Conservation (phyloP, 2,329 filamentous ascomycete genomes). For the Phaeophleospora eucalypticola region DNA sequence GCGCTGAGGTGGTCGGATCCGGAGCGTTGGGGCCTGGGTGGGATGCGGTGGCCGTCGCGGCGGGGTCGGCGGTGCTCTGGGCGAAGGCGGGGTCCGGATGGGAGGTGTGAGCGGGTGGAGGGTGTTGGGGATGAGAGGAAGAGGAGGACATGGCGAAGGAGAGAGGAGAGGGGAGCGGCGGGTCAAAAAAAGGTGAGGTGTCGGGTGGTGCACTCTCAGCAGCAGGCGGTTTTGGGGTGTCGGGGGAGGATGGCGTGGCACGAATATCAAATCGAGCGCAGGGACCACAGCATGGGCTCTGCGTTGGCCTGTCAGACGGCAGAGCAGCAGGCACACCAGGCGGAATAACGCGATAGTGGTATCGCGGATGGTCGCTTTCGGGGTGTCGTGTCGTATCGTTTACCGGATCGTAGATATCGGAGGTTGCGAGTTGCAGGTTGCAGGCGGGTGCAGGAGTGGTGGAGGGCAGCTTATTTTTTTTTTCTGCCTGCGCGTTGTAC, state of each 20-base stretch:
- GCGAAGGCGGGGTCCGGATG: neutral
- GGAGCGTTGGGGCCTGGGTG: slow-evolving; percentile 24
- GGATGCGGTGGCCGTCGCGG: slow-evolving; percentile 21
- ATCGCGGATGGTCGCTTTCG: too few species aligned
- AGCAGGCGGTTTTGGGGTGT: neutral
- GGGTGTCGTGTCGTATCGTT: too few species aligned
- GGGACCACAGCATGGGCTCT: neutral
- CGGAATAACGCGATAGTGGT: too few species aligned
- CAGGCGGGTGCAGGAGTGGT: too few species aligned
- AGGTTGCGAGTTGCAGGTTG: too few species aligned
- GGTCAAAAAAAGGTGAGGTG: neutral
- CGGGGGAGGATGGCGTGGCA: neutral
- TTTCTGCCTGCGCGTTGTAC: too few species aligned
- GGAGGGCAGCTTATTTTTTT: too few species aligned
- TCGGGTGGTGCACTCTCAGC: neutral
- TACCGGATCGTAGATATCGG: too few species aligned
- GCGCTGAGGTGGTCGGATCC: slow-evolving; percentile 23
- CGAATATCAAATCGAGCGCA: neutral
- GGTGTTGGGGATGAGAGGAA: slow-evolving; percentile 12
- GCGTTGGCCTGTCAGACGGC: too few species aligned
- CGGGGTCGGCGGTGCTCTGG: neutral
- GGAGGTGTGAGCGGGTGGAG: neutral
- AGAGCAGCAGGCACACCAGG: too few species aligned
- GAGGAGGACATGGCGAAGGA: slow-evolving; percentile 15
- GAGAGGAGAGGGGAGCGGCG: slow-evolving; percentile 3